Percentiles rank a stretch among this genome's conserved stretches.
These are phyloP conservation scores for Carex littledalei DNA, from an alignment of 176 grass and related monocot species.

Conservation along the genomic window DNA sequence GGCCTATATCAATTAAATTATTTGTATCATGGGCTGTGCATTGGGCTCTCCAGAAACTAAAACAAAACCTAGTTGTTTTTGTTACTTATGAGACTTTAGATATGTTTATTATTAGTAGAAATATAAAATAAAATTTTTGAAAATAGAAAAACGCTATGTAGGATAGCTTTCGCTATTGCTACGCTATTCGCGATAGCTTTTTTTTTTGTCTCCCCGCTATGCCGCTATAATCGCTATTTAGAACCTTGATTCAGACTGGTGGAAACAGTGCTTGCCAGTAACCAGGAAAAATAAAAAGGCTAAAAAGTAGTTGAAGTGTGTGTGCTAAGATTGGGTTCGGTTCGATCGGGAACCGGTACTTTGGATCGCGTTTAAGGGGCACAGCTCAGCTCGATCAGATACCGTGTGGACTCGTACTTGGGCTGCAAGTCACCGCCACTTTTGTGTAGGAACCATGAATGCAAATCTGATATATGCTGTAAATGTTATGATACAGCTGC, in stretches of 20 bases:
- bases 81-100: no score
- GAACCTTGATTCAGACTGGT: not conserved
- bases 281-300: not conserved
- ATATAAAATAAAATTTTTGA: no score
- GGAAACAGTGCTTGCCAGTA: not conserved
- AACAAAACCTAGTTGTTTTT: no score
- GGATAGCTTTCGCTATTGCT: no score
- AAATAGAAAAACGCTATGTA: no score
- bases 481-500: not conserved
- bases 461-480: not conserved
- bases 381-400: not conserved
- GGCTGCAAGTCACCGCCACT: not conserved
- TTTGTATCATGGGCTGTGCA: no score
- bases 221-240: no score
- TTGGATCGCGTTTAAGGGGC: not conserved
- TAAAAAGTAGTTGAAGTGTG: not conserved
- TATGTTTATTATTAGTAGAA: no score
- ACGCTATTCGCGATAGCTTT: no score
- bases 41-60: no score
- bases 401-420: not conserved
- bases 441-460: not conserved
- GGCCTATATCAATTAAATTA: no score
- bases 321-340: not conserved
- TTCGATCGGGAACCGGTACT: not conserved
- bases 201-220: no score